Evolutionary conservation across 2,329 filamentous ascomycete species (phyloP).

Genomic region (Cryphonectria nitschkei): DNA sequence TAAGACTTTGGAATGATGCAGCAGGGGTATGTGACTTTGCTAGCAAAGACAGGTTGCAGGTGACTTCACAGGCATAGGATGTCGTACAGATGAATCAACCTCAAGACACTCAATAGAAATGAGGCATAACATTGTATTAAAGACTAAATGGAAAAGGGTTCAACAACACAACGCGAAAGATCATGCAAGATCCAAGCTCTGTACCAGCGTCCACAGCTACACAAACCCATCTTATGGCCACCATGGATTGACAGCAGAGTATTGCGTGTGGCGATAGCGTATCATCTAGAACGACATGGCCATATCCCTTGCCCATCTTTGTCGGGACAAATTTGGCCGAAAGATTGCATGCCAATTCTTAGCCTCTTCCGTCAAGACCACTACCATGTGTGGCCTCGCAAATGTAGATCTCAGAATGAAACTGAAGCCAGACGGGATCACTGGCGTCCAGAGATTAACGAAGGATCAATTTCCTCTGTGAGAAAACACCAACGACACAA

Average conservation of each 20-base stretch:
- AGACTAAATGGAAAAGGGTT: background rate
- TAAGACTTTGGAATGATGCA: background rate
- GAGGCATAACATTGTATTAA: background rate
- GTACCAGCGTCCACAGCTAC: background rate
- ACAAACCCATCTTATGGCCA: background rate
- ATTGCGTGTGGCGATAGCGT: background rate
- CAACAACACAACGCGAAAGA: background rate
- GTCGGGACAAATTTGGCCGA: background rate
- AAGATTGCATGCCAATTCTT: background rate
- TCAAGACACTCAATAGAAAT: background rate
- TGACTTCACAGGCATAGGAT: background rate
- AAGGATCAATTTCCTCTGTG: conserved; percentile 56
- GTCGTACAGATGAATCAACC: background rate
- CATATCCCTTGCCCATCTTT: background rate
- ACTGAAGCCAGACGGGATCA: conserved; percentile 55
- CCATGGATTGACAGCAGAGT: background rate
- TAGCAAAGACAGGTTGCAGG: background rate
- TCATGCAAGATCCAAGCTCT: background rate
- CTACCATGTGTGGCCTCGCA: background rate
- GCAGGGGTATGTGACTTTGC: background rate
- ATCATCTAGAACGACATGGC: background rate
- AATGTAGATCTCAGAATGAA: conserved; percentile 65
- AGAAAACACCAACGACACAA: conserved; percentile 41
- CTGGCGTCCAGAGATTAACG: conserved; percentile 60
- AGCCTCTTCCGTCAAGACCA: background rate